phyloP scores from a whole-genome alignment of 768 basidiomycete genomes.

The Boletus tomentosulus region DNA sequence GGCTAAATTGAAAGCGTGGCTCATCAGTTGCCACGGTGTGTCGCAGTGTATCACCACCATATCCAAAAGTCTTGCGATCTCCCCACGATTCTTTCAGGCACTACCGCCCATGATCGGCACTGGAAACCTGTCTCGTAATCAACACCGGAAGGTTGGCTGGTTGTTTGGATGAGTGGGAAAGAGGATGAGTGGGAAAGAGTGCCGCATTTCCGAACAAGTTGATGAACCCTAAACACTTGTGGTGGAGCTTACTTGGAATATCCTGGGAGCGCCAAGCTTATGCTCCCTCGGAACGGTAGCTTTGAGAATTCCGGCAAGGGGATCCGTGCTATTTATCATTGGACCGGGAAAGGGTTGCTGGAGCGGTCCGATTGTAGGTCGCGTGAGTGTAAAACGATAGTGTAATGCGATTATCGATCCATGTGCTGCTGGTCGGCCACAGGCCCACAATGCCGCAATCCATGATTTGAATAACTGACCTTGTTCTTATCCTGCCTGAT shows the following conservation, averaged over 20 bases:
- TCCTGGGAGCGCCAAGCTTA: background rate
- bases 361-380: background rate
- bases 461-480: background rate
- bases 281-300: background rate
- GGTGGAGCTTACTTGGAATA: background rate
- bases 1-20: background rate
- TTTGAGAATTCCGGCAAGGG: background rate
- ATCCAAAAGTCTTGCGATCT: background rate
- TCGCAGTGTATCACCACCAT: background rate
- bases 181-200: background rate
- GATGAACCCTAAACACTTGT: background rate
- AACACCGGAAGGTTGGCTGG: background rate
- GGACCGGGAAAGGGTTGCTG: background rate
- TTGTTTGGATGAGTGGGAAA: background rate
- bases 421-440: background rate
- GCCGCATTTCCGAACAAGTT: background rate
- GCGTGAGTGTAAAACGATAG: slow-evolving; percentile 1
- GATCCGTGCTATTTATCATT: background rate
- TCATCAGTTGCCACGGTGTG: background rate
- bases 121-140: background rate
- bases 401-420: background rate
- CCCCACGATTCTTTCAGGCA: background rate
- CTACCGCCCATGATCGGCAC: background rate
- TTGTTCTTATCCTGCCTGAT: background rate
- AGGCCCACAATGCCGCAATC: background rate